Conservation (phyloP, 2,329 filamentous ascomycete species). For the Pseudogymnoascus sp. region DNA sequence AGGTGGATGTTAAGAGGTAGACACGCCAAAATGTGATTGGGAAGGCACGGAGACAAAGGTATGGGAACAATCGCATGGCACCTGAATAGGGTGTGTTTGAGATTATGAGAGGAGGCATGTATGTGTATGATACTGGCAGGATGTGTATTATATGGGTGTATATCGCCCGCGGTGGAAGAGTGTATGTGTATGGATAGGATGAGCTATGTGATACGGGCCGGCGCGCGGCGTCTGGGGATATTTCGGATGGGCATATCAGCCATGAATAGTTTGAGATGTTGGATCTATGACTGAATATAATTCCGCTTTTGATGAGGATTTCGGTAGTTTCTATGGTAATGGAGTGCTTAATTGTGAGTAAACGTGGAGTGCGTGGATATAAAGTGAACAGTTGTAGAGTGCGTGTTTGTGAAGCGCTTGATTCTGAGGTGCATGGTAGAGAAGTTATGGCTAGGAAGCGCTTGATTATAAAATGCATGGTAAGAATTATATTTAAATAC, state of each 20-base stretch:
- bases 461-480: not conserved
- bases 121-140: not conserved
- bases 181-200: not conserved
- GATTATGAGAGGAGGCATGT: not conserved
- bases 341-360: not conserved
- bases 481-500: not conserved
- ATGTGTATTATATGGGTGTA: not conserved
- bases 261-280: not conserved
- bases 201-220: not conserved
- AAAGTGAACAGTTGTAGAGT: not conserved
- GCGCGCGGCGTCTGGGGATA: not conserved
- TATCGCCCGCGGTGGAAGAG: not conserved
- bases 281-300: conserved; percentile 6
- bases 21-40: not conserved
- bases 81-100: not conserved
- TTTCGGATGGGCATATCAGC: not conserved
- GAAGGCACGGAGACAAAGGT: not conserved
- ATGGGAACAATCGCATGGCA: not conserved
- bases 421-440: not conserved
- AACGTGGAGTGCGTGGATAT: not conserved
- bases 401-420: not conserved
- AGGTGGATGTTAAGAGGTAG: not conserved
- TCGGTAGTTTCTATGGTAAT: not conserved
- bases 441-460: not conserved
- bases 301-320: not conserved